phyloP scores from a whole-genome alignment of 768 basidiomycete species.

The Psilocybe tampanensis region DNA sequence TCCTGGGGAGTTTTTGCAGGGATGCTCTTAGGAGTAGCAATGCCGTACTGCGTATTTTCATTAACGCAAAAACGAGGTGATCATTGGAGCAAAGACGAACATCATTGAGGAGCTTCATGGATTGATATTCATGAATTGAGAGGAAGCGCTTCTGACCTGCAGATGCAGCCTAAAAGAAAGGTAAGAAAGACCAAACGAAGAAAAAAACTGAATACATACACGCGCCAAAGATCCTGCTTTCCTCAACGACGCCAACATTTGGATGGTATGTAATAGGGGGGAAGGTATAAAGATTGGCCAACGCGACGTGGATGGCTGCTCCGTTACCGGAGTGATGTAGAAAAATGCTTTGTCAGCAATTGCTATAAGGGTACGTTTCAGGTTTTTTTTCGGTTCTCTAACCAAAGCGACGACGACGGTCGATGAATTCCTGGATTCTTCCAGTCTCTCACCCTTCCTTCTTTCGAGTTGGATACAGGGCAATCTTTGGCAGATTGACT shows the following conservation, averaged over 20 bases:
- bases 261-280: conserved; percentile 18
- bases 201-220: conserved; percentile 38
- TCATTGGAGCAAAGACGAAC: conserved; percentile 44
- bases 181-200: conserved; percentile 6
- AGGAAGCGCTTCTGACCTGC: conserved; percentile 88
- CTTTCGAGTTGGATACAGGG: conserved; percentile 36
- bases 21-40: conserved; percentile 91
- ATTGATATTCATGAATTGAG: conserved; percentile 98
- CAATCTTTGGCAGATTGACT: conserved; percentile 63
- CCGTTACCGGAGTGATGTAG: conserved; percentile 5
- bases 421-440: conserved; percentile 40
- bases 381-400: conserved; percentile 18
- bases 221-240: conserved; percentile 67
- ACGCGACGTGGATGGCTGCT: conserved; percentile 8
- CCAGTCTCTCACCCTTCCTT: conserved; percentile 74
- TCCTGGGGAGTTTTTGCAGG: conserved; percentile 88
- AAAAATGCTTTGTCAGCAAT: conserved; percentile 47
- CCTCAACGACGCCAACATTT: conserved; percentile 70
- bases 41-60: conserved; percentile 72
- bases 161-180: conserved; percentile 49
- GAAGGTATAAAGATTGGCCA: conserved; percentile 24
- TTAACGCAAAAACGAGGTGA: neutral
- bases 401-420: conserved; percentile 86
- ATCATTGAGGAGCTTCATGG: conserved; percentile 91
- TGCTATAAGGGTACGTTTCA: conserved; percentile 14